phyloP scores from a whole-genome alignment of 2,329 filamentous ascomycete species.

The Cladosporium sp. region DNA sequence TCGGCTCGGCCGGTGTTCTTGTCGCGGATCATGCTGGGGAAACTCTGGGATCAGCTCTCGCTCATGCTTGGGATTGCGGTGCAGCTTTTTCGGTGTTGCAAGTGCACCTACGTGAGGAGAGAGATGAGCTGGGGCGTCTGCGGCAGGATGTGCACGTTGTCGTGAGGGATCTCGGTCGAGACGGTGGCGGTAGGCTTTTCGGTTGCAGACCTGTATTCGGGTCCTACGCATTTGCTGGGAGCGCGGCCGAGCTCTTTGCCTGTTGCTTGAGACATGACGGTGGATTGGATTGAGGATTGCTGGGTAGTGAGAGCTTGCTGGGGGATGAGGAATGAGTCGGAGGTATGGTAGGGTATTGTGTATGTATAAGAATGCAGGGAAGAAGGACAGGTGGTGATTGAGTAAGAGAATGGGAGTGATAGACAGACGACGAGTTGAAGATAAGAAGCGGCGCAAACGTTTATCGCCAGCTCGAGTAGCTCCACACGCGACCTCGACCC shows the following conservation, averaged over 20 bases:
- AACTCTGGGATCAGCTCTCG: not conserved
- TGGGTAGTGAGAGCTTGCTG: not conserved
- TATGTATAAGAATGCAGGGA: not conserved
- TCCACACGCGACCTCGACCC: too few species aligned
- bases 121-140: slow-evolving; percentile 98
- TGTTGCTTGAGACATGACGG: slow-evolving; percentile 13
- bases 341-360: not conserved
- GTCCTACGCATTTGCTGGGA: slow-evolving; percentile 65
- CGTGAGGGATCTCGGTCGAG: slow-evolving; percentile 73
- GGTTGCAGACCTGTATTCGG: slow-evolving; percentile 68
- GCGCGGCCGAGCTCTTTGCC: slow-evolving; percentile 26
- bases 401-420: not conserved
- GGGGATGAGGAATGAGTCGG: not conserved
- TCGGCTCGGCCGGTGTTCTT: slow-evolving; percentile 85
- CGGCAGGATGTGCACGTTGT: slow-evolving; percentile 84
- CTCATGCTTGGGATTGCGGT: not conserved
- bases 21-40: slow-evolving; percentile 86
- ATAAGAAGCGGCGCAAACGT: not conserved
- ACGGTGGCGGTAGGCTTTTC: slow-evolving; percentile 72
- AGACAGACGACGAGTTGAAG: not conserved
- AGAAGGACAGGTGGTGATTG: not conserved
- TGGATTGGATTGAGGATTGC: not conserved
- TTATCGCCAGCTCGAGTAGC: too few species aligned
- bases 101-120: slow-evolving; percentile 77
- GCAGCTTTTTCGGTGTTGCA: not conserved